Conservation (phyloP, 495 filamentous ascomycete species). For the Lepraria neglecta region DNA sequence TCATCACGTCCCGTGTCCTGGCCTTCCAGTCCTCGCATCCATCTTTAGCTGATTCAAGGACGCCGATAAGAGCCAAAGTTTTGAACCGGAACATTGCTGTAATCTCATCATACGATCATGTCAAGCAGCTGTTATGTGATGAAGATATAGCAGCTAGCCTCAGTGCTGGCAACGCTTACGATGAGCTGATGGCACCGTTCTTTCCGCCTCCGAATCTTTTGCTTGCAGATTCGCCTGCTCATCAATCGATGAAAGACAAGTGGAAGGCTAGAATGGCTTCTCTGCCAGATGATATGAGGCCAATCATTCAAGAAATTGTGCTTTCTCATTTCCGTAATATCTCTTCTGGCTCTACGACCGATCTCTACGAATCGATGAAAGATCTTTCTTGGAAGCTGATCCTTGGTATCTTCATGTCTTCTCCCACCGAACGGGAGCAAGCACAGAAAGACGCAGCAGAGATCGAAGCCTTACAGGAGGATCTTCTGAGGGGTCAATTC, state of each 20-base stretch:
- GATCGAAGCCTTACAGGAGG: constrained; percentile 28
- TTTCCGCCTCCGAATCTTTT: constrained; percentile 27
- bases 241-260: constrained; percentile 12
- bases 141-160: neutral
- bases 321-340: constrained; percentile 7
- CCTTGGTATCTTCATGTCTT: constrained; percentile 25
- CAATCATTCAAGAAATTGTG: neutral
- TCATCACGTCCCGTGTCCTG: constrained; percentile 24
- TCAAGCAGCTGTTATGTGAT: constrained; percentile 13
- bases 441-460: constrained; percentile 10
- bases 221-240: constrained; percentile 19
- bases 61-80: constrained; percentile 22
- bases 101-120: constrained; percentile 24
- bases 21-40: constrained; percentile 18
- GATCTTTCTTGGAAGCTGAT: constrained; percentile 30
- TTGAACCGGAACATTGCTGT: constrained; percentile 26
- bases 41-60: constrained; percentile 17
- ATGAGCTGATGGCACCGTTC: constrained; percentile 27
- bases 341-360: constrained; percentile 13
- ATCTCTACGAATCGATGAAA: constrained; percentile 32
- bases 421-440: neutral
- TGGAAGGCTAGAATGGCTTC: constrained; percentile 19
- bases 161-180: constrained; percentile 22
- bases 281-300: neutral
- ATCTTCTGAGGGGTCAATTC: constrained; percentile 32